These are phyloP conservation scores for Phytophthora ohioensis DNA, from an alignment of 352 stramenopile species.

Conservation along the genomic window DNA sequence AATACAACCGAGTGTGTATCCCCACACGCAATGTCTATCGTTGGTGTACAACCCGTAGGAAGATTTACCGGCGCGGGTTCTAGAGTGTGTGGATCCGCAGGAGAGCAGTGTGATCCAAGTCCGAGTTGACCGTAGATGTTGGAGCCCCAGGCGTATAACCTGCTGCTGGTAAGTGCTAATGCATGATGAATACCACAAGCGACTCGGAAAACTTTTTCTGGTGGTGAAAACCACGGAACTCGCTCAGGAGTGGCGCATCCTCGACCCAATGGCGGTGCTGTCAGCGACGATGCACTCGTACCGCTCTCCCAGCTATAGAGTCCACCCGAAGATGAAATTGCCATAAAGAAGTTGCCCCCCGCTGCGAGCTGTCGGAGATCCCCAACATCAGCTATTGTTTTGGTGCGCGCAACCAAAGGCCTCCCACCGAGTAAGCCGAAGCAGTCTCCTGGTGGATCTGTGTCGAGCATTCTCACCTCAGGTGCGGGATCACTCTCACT, in stretches of 20 bases:
- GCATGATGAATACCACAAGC: constrained; percentile 59
- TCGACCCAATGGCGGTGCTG: constrained; percentile 20
- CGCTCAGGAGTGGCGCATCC: constrained; percentile 22
- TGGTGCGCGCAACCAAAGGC: constrained; percentile 52
- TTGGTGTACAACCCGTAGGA: constrained; percentile 10
- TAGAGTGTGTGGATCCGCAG: constrained; percentile 25
- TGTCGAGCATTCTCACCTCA: constrained; percentile 25
- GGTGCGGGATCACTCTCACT: not conserved
- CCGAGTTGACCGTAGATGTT: constrained; percentile 80
- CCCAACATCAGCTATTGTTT: constrained; percentile 53
- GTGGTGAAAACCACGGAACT: constrained; percentile 30
- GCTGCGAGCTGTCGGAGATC: constrained; percentile 48
- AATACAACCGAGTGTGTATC: constrained; percentile 77
- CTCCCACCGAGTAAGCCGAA: constrained; percentile 57
- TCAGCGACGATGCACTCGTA: constrained; percentile 15
- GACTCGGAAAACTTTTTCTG: constrained; percentile 45
- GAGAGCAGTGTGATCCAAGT: constrained; percentile 34
- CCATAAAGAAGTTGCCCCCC: constrained; percentile 48
- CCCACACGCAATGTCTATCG: constrained; percentile 65
- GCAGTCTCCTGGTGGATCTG: constrained; percentile 53
- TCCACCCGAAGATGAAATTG: constrained; percentile 37
- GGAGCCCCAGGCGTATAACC: constrained; percentile 67
- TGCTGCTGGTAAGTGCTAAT: constrained; percentile 38
- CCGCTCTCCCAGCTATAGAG: constrained; percentile 51
- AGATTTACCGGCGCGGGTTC: constrained; percentile 40